Percentiles rank a stretch among this genome's conserved stretches.
phyloP scores from a whole-genome alignment of 2,329 filamentous ascomycete genomes.

The Acephala macrosclerotiorum region DNA sequence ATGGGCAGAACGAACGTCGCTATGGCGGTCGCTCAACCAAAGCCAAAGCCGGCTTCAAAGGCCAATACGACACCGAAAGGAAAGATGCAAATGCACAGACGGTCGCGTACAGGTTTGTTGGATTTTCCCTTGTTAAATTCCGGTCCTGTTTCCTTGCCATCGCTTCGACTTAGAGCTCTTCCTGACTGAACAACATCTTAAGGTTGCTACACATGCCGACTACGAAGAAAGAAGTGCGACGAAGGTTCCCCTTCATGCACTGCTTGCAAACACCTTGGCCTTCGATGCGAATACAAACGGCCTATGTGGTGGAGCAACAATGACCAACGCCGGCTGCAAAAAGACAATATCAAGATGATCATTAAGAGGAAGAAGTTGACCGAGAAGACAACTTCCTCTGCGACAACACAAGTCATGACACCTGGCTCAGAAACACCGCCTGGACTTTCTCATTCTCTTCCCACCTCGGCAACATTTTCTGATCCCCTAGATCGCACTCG shows the following conservation, averaged over 20 bases:
- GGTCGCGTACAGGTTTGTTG: conserved; percentile 89
- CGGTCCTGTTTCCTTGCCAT: conserved; percentile 39
- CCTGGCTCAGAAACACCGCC: conserved; percentile 70
- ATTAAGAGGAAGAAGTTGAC: conserved; percentile 97
- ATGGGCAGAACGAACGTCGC: conserved; percentile 45
- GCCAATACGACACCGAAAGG: conserved; percentile 65
- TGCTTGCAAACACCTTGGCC: conserved; percentile 73
- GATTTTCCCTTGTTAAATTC: conserved; percentile 28
- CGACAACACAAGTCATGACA: conserved; percentile 55
- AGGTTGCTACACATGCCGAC: conserved; percentile 73
- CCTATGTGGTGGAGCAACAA: conserved; percentile 98
- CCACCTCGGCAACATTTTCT: conserved; percentile 81
- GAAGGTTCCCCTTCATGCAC: conserved; percentile 69
- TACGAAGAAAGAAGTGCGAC: conserved; percentile 74
- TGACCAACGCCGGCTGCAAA: conserved; percentile 83
- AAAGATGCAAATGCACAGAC: conserved; percentile 88
- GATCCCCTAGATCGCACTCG: conserved; percentile 76
- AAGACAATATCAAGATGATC: conserved; percentile 95
- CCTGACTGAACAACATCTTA: conserved; percentile 51
- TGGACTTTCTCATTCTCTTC: conserved; percentile 80
- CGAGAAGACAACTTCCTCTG: conserved; percentile 73
- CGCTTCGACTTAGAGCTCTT: conserved; percentile 63
- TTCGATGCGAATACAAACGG: conserved; percentile 94
- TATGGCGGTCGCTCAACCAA: conserved; percentile 69
- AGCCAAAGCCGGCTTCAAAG: conserved; percentile 65